These are phyloP conservation scores for Teunomyces aglyptinius DNA, from an alignment of 805 yeast genomes.

Conservation along the genomic window DNA sequence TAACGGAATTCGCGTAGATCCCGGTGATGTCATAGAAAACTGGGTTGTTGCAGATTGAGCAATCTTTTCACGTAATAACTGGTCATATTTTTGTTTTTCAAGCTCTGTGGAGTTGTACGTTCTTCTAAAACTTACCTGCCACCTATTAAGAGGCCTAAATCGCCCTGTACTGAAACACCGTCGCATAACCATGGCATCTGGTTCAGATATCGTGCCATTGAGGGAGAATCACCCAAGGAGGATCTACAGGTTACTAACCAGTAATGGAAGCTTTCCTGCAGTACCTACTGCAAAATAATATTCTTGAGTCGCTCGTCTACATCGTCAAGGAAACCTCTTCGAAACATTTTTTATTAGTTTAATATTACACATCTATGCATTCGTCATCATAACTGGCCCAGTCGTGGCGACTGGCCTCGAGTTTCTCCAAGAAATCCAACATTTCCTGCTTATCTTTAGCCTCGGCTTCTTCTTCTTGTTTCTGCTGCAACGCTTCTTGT, in stretches of 20 bases:
- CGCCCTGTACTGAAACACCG: no score
- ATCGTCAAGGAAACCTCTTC: neutral
- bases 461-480: conserved; percentile 10
- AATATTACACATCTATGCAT: neutral
- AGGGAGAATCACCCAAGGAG: neutral
- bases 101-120: conserved; percentile 3
- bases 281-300: neutral
- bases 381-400: conserved; percentile 36
- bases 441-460: conserved; percentile 19
- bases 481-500: neutral
- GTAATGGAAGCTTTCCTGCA: neutral
- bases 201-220: neutral
- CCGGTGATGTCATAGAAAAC: no score
- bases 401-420: conserved; percentile 25
- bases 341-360: neutral
- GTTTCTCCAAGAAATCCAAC: conserved; percentile 24
- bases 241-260: neutral
- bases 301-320: no score
- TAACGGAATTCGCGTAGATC: conserved; percentile 13
- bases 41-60: neutral
- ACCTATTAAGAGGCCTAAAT: neutral
- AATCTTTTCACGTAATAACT: conserved; percentile 4
- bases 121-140: neutral
- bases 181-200: no score
- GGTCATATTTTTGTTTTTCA: conserved; percentile 16